Base-by-base conservation (phyloP, 2,329 filamentous ascomycete genomes). In the Penicillium sp. region DNA sequence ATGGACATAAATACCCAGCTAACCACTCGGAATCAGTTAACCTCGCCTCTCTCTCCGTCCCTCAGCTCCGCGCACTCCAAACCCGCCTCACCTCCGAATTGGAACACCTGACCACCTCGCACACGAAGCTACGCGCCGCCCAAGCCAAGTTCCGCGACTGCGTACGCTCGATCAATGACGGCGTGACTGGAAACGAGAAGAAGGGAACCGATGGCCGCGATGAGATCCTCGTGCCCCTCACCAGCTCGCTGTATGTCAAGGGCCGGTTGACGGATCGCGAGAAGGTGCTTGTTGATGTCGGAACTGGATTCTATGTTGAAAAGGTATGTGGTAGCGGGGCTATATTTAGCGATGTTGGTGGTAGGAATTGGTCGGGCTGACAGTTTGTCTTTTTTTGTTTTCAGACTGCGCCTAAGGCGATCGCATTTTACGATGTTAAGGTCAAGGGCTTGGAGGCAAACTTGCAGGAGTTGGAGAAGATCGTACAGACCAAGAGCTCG, bases 81-180 rank as follows among this genome's bases (percentile, higher is more conserved):
- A 92, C 94, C 76, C 93, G 97, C 75, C 88, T 99, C 65, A 93
- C 96, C 75, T 89, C 94, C 70, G 94, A 99, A 78, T 88, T 99
- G 64, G 91, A 96, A 74, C 93, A 97, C 80, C 86, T 99, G 65
- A 95, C 91, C 2, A 85, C 82, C 57, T 97, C 94, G 10, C 96
- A 96, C 79, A 84, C 89, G 50, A 94, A 96, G 74, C 86, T 99
- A 2, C 90, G 93, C 63, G 88, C 88, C 52, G 94, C 94, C 2
- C 94, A 97, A 75, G 84, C 86, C 54, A 96, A 95, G 75, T 99
- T 99, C 80, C 85, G 86, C 56, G 93, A 97, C 71, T 99, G 94
- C 70, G 83, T 96, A 37, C 84, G 84, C 50, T 91, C 89, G 52
- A 90, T 99, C 62, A 80, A 84, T 21, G 78, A 80, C 23, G 86